Base-by-base conservation (phyloP, 345 rosid genomes). In the Arabidopsis arenosa region DNA sequence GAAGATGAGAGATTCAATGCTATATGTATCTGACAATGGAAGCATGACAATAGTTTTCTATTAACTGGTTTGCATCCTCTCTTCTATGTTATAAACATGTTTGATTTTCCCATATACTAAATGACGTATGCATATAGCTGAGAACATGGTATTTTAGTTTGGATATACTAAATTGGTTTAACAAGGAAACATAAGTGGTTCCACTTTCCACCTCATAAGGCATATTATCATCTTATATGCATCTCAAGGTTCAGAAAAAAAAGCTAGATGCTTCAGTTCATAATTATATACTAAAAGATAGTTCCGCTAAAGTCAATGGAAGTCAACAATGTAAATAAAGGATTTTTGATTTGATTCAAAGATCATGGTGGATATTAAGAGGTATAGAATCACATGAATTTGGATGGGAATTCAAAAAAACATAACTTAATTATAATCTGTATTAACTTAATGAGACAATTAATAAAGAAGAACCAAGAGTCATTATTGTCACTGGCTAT, bases 381-480 rank as follows among this genome's bases (percentile, higher is more conserved):
- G 36, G 23, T 26, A 28, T 9, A 67, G 13, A 56, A 56, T 69
- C 63, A 69, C 55, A 69, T 68, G 63, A 56, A 17, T 15, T 41
- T 30, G 17, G 41, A 41, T 55, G 61, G 12, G 23, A 55, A 41
- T 26, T 15, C 7, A 43, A 55, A 69, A 28, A 6, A 7, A 1
- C 36, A 52, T 40, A 40, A 40, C 26, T n/a, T 64, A 28, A 63
- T 17, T 35, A 32, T 7, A 1, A 9, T 43, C 4, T 49, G 1
- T 4, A 17, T 18, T 41, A 12, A 44, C 33, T 44, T 70, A 14
- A 70, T 35, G 45, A 70, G 57, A 57, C 55, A 70, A 58, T 70
- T 70, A 32, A 57, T 70, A 70, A 70, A 70, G 75, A 70, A 70
- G 56, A 70, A 70, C 66, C 47, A 70, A 58, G 75, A 70, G 66